These are phyloP conservation scores for Ramaria rubella DNA, from an alignment of 768 basidiomycete genomes.

Conservation along the genomic window DNA sequence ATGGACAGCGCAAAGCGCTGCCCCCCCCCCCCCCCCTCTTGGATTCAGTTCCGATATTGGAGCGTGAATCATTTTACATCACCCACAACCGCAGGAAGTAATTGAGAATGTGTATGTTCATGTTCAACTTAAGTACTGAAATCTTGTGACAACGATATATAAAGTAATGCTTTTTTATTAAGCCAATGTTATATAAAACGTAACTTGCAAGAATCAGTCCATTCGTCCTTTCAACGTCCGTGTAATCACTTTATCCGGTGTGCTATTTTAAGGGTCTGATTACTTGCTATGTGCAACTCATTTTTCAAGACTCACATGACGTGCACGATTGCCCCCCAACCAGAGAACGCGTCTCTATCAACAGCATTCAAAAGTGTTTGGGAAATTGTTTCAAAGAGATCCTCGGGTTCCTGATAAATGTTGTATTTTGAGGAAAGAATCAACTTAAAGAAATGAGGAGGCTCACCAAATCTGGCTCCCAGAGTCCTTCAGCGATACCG, in stretches of 20 bases:
- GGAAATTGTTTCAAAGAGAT: slow-evolving; percentile 96
- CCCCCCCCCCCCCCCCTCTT: too few relatives aligned
- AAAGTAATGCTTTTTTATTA: not conserved
- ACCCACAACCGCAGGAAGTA: too few relatives aligned
- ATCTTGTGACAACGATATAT: too few relatives aligned
- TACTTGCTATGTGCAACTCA: not conserved
- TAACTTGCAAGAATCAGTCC: slow-evolving; percentile 49
- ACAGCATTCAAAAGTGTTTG: slow-evolving; percentile 93
- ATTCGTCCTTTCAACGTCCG: slow-evolving; percentile 86
- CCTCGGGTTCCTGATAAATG: slow-evolving; percentile 66
- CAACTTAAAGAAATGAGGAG: not conserved
- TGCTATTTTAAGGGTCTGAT: slow-evolving; percentile 22
- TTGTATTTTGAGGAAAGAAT: not conserved
- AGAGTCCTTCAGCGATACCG: slow-evolving; percentile 96
- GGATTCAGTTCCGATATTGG: too few relatives aligned
- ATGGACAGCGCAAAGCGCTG: too few relatives aligned
- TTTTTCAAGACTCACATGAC: slow-evolving; percentile 70
- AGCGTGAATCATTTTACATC: too few relatives aligned
- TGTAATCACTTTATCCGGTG: slow-evolving; percentile 57
- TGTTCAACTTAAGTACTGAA: too few relatives aligned
- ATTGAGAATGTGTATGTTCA: too few relatives aligned
- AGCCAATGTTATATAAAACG: not conserved
- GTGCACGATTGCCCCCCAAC: slow-evolving; percentile 95
- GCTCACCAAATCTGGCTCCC: slow-evolving; percentile 84
- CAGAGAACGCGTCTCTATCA: slow-evolving; percentile 93